Percentiles rank a stretch among this genome's conserved stretches.
phyloP scores from a whole-genome alignment of 305 asterid species.

The Ilex paraguariensis region DNA sequence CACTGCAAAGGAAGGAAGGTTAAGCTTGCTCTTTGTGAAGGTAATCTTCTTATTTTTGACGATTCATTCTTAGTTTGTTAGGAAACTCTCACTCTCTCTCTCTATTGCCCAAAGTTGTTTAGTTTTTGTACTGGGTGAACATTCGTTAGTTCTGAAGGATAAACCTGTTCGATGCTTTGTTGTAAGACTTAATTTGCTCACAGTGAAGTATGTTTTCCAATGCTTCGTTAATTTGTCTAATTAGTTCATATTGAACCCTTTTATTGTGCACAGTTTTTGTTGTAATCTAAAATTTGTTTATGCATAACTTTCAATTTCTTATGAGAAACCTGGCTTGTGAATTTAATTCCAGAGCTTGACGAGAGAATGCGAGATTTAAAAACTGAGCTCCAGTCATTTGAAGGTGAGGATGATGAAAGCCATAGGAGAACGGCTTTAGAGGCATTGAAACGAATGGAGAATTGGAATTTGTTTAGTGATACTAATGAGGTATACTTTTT shows the following conservation, averaged over 20 bases:
- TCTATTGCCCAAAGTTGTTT: background rate
- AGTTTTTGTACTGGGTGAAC: background rate
- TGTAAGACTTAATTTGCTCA: too few relatives aligned
- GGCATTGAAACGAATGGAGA: conserved; percentile 97
- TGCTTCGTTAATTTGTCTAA: too few relatives aligned
- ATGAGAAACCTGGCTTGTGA: background rate
- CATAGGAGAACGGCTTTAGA: conserved; percentile 74
- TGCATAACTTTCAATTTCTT: too few relatives aligned
- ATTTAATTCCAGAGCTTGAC: conserved; percentile 69
- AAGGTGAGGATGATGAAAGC: conserved; percentile 82
- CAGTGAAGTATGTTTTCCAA: too few relatives aligned
- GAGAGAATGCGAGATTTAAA: conserved; percentile 96
- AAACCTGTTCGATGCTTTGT: too few relatives aligned
- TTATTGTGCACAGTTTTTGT: too few relatives aligned
- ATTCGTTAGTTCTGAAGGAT: too few relatives aligned
- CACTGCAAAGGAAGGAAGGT: conserved; percentile 95
- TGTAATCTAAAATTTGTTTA: too few relatives aligned
- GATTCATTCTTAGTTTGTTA: background rate
- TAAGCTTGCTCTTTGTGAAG: conserved; percentile 97
- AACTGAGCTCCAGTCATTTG: conserved; percentile 77
- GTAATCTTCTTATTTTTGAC: conserved; percentile 31
- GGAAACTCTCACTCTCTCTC: background rate
- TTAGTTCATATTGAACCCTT: too few relatives aligned
- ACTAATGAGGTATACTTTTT: conserved; percentile 55
- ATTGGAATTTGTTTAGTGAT: conserved; percentile 92